These are phyloP conservation scores for Penicillium desertorum DNA, from an alignment of 495 filamentous ascomycete genomes.

Conservation along the genomic window DNA sequence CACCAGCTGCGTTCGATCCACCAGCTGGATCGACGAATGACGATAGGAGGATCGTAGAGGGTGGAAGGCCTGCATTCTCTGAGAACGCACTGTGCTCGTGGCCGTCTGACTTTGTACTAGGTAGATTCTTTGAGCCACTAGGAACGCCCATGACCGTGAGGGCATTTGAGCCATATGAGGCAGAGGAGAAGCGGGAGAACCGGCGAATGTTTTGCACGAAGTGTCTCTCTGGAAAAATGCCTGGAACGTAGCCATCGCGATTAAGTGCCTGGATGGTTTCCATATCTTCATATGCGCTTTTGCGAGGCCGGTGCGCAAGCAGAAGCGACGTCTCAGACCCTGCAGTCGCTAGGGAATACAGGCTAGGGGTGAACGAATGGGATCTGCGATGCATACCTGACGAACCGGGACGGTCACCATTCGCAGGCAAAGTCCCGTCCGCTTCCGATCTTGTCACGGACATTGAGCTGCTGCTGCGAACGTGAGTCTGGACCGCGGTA, in stretches of 20 bases:
- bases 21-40: constrained; percentile 76
- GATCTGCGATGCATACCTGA: constrained; percentile 33
- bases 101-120: constrained; percentile 44
- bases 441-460: constrained; percentile 50
- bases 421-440: constrained; percentile 36
- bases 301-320: constrained; percentile 52
- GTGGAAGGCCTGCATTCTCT: constrained; percentile 64
- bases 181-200: constrained; percentile 76
- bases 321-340: constrained; percentile 65
- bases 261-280: constrained; percentile 56
- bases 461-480: constrained; percentile 49
- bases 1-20: constrained; percentile 67
- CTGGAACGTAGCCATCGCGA: constrained; percentile 55
- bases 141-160: constrained; percentile 68
- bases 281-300: constrained; percentile 56
- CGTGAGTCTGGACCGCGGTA: constrained; percentile 42
- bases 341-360: constrained; percentile 67
- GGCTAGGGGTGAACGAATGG: constrained; percentile 54
- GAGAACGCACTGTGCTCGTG: constrained; percentile 71
- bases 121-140: constrained; percentile 44
- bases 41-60: constrained; percentile 68
- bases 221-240: constrained; percentile 66
- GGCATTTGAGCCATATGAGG: constrained; percentile 71
- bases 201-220: constrained; percentile 70
- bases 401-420: constrained; percentile 35